A percentile compares a stretch with the other conserved stretches of the same genome.
Evolutionary conservation across 495 filamentous ascomycete species (phyloP).

Genomic region (Trichocladium antarcticum): DNA sequence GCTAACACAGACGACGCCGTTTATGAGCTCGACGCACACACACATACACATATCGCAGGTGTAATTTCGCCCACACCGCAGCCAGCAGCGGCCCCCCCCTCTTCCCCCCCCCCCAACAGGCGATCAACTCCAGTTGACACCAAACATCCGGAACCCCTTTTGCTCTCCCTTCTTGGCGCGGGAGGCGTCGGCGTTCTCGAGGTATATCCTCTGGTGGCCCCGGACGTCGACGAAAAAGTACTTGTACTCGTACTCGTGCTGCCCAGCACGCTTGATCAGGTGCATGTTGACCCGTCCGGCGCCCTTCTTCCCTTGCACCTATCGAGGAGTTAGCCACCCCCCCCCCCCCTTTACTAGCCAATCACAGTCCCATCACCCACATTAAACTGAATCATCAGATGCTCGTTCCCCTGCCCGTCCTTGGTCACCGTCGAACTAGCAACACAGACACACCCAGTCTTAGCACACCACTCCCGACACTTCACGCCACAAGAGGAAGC

Average conservation of each 20-base stretch:
- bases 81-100: too few relatives aligned
- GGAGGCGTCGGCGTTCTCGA: slow-evolving; percentile 46
- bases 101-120: too few relatives aligned
- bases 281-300: slow-evolving; percentile 66
- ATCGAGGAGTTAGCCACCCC: too few relatives aligned
- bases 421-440: slow-evolving; percentile 53
- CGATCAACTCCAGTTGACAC: slow-evolving; percentile 46
- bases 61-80: too few relatives aligned
- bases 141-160: slow-evolving; percentile 49
- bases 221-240: slow-evolving; percentile 69
- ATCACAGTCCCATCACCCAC: slow-evolving; percentile 33
- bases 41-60: too few relatives aligned
- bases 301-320: slow-evolving; percentile 76
- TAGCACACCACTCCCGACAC: background rate
- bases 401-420: slow-evolving; percentile 66
- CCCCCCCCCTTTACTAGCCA: slow-evolving; percentile 16
- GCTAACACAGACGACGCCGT: too few relatives aligned
- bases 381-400: slow-evolving; percentile 81
- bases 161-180: slow-evolving; percentile 23
- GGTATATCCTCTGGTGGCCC: slow-evolving; percentile 47
- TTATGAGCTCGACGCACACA: too few relatives aligned
- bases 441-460: background rate
- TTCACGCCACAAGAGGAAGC: background rate
- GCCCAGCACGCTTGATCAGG: slow-evolving; percentile 50
- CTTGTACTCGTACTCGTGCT: slow-evolving; percentile 64